A percentile compares a stretch with the other conserved stretches of the same genome.
phyloP scores from a whole-genome alignment of 2,329 filamentous ascomycete species.

The Cephalotrichum gorgonifer region DNA sequence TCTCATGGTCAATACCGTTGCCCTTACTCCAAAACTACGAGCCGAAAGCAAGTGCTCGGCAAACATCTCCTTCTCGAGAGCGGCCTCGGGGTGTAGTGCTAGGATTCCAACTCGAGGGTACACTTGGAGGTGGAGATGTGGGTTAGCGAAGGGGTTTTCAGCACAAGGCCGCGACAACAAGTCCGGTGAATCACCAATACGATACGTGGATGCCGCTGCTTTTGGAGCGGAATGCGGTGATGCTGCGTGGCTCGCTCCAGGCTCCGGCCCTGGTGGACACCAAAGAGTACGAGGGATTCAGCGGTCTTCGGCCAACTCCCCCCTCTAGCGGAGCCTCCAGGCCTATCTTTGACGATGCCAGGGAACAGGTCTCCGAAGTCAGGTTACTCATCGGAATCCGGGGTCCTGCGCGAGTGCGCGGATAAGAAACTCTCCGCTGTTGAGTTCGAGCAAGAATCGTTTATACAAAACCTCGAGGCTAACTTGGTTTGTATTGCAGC shows the following conservation, averaged over 20 bases:
- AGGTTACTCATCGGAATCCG: background rate
- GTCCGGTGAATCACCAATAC: too few species aligned
- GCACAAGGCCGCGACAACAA: too few species aligned
- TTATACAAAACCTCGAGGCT: background rate
- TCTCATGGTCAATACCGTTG: background rate
- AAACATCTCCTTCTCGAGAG: background rate
- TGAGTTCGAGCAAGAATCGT: background rate
- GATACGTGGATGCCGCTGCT: too few species aligned
- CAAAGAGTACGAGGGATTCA: background rate
- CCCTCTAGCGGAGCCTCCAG: background rate
- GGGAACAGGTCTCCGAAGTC: background rate
- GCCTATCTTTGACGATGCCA: background rate
- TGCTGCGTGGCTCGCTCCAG: background rate
- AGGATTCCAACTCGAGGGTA: too few species aligned
- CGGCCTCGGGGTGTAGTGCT: too few species aligned
- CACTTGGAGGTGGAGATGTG: too few species aligned
- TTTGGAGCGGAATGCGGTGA: background rate
- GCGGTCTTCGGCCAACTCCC: background rate
- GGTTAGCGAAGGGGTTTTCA: too few species aligned
- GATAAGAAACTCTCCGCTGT: background rate
- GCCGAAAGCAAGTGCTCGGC: background rate
- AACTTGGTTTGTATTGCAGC: conserved; percentile 30
- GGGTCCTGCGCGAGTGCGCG: background rate
- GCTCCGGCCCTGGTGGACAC: background rate
- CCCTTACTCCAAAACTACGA: background rate